Evolutionary conservation across 495 filamentous ascomycete species (phyloP), one percentile per base, ranked within the genome.

Genomic region (Aspergillus sclerotiicarbonarius): DNA sequence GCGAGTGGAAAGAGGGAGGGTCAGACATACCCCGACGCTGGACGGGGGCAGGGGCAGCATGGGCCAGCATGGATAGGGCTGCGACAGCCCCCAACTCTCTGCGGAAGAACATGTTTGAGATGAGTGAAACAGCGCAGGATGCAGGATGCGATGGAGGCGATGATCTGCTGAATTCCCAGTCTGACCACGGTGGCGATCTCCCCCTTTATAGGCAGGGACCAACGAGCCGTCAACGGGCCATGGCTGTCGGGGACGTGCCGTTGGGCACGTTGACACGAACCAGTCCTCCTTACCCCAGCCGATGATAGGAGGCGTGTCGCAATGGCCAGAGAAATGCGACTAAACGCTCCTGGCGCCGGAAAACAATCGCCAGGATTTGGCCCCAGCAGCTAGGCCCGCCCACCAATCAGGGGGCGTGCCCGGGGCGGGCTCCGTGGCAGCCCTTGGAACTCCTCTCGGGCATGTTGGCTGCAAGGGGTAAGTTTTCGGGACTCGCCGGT

Each of bases 31-130:
- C 29, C 32, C 54, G 29, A 39, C 43, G 54, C 8, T 50, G 13
- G 9, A 49, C 12, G 12, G 54, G 54, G 6, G 54, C 43, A 12
- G 54, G 54, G 6, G 44, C 54, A 19, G 54, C 54, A 13, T 49
- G 54, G 6, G 45, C 54, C 16, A 49, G 44, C 29, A 49, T 8
- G 12, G 21, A 16, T 0, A 56, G 44, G 21, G 39, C 45, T 35
- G 54, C 54, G 8, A 39, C 18, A 35, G 33, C 32, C 16, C 30
- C 54, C 12, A 56, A 19, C 37, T 29, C 39, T 12, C 15, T 18
- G 54, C 20, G 6, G 45, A 13, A 16, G 30, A 54, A 8, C 52
- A 54, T 54, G 37, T n/a, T 37, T n/a, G n/a, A 13, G 37, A n/a
- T n/a, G 7, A 6, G 37, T 41, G 37, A n/a, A n/a, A 41, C 37